Evolutionary conservation across 2,329 filamentous ascomycete species (phyloP).

Genomic region (Neofusicoccum sp.): DNA sequence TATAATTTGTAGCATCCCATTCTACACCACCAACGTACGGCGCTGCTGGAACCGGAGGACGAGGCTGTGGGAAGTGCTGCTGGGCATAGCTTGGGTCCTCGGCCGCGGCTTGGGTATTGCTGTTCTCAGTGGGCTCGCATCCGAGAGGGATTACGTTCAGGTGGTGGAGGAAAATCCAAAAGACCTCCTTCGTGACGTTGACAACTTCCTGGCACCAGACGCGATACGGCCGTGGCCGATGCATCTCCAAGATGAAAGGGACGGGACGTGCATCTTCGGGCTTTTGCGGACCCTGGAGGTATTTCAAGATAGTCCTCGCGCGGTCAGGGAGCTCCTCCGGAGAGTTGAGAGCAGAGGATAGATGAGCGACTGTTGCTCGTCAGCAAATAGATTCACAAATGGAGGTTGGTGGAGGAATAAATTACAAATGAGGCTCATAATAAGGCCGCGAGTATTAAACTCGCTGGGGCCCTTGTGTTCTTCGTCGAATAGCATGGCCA

Average conservation of each 20-base stretch:
- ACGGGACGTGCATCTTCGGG: conserved; percentile 74
- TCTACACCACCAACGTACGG: conserved; percentile 97
- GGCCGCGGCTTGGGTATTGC: neutral
- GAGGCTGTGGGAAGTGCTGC: conserved; percentile 77
- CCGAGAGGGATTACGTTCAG: conserved; percentile 79
- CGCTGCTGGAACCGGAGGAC: conserved; percentile 86
- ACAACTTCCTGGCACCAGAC: conserved; percentile 92
- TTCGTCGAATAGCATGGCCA: conserved; percentile 92
- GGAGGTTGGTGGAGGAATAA: neutral
- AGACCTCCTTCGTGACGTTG: conserved; percentile 95
- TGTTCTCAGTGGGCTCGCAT: conserved; percentile 20
- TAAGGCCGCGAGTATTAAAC: conserved; percentile 87
- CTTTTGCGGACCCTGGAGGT: conserved; percentile 73
- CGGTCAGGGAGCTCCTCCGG: conserved; percentile 62
- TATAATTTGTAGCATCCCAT: conserved; percentile 97
- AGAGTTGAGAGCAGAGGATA: conserved; percentile 56
- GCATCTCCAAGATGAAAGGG: conserved; percentile 87
- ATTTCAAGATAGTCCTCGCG: conserved; percentile 70
- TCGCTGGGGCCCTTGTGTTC: conserved; percentile 97
- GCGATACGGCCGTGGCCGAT: conserved; percentile 80
- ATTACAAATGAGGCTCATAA: conserved; percentile 75
- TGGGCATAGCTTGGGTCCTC: conserved; percentile 49
- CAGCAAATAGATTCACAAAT: neutral
- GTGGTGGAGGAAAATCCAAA: conserved; percentile 98
- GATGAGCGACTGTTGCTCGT: conserved; percentile 65